Conservation (phyloP, 1,139 yeast species). For the Suhomyces atakaporum region DNA sequence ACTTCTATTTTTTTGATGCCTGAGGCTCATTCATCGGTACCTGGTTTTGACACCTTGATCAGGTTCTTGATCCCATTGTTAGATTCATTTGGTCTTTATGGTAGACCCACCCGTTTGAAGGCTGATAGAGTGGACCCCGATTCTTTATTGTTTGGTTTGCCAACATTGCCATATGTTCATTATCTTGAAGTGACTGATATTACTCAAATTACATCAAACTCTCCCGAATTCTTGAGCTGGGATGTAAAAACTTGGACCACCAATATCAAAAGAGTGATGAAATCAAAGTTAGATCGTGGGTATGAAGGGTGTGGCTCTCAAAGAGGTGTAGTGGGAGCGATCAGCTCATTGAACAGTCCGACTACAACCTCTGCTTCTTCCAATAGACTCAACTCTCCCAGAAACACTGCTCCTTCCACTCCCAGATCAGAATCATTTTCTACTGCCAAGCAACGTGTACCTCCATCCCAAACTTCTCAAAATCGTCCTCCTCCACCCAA, state of each 20-base stretch:
- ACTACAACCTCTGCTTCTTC: conserved; percentile 2
- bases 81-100: conserved; percentile 86
- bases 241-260: conserved; percentile 66
- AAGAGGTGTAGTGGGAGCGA: conserved; percentile 62
- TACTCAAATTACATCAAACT: conserved; percentile 13
- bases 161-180: conserved; percentile 85
- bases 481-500: conserved; percentile 2
- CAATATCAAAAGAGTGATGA: conserved; percentile 63
- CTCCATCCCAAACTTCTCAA: conserved; percentile 2
- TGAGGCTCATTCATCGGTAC: conserved; percentile 88
- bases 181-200: conserved; percentile 55
- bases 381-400: conserved; percentile 3
- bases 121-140: conserved; percentile 82
- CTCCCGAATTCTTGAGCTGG: conserved; percentile 48
- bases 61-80: conserved; percentile 81
- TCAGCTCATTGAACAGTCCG: conserved; percentile 21
- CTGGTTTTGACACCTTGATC: conserved; percentile 91
- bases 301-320: conserved; percentile 82
- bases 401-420: conserved; percentile 4
- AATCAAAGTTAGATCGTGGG: conserved; percentile 66
- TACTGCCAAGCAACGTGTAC: conserved; percentile 1
- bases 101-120: conserved; percentile 84
- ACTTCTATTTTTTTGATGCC: conserved; percentile 94
- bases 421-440: conserved; percentile 9
- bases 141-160: conserved; percentile 86